A percentile compares a stretch with the other conserved stretches of the same genome.
Conservation (phyloP, 768 basidiomycete species). For the Termitomyces sp. region DNA sequence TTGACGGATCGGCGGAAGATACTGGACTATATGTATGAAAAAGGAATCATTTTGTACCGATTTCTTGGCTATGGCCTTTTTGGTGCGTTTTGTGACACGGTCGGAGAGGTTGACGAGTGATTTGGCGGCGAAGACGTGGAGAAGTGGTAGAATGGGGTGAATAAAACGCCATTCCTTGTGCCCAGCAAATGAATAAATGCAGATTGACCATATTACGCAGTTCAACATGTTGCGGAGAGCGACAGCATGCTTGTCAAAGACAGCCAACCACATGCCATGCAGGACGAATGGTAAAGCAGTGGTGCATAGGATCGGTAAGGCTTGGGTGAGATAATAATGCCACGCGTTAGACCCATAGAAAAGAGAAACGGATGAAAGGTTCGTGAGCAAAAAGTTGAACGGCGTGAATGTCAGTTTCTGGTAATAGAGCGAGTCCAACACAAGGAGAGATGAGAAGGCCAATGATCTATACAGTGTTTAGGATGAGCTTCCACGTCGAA, state of each 20-base stretch:
- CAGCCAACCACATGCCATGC: constrained; percentile 48
- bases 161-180: constrained; percentile 99
- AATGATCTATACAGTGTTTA: constrained; percentile 17
- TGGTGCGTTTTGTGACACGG: constrained; percentile 1
- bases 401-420: constrained; percentile 66
- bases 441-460: constrained; percentile 29
- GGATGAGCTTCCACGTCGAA: not conserved
- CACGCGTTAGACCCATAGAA: constrained; percentile 87
- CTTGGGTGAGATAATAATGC: constrained; percentile 91
- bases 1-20: constrained; percentile 29
- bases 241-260: constrained; percentile 22
- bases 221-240: constrained; percentile 42
- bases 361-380: constrained; percentile 81
- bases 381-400: constrained; percentile 78
- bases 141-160: constrained; percentile 82
- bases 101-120: constrained; percentile 53
- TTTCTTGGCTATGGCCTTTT: not conserved
- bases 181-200: constrained; percentile 72
- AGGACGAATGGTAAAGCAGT: constrained; percentile 71
- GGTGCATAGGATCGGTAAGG: constrained; percentile 75
- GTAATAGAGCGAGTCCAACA: constrained; percentile 72
- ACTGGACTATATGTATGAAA: not conserved
- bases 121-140: constrained; percentile 76
- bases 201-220: constrained; percentile 57
- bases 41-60: not conserved